Conservation (phyloP, 1,284 basidiomycete species). For the Cutaneotrichosporon curvatum region DNA sequence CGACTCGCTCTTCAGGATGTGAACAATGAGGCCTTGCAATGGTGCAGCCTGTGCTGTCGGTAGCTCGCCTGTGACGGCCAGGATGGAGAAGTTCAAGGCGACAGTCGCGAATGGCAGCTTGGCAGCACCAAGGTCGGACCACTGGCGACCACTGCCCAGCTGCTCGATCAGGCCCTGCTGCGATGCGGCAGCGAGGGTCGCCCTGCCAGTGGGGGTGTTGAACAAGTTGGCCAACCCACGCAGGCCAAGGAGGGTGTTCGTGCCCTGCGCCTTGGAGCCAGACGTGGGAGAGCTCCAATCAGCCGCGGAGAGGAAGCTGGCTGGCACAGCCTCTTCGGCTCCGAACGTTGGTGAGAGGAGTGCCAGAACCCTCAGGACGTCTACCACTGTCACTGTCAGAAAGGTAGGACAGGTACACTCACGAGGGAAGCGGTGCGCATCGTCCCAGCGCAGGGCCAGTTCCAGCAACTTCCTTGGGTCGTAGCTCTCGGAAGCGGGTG, state of each 20-base stretch:
- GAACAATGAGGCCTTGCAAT: constrained; percentile 23
- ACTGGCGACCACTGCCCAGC: constrained; percentile 45
- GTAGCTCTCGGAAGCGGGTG: constrained; percentile 28
- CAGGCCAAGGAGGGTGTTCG: constrained; percentile 76
- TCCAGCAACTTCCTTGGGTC: constrained; percentile 61
- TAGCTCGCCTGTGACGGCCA: constrained; percentile 40
- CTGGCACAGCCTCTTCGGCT: constrained; percentile 50
- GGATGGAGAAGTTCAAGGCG: constrained; percentile 46
- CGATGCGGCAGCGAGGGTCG: constrained; percentile 51
- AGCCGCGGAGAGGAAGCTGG: constrained; percentile 60
- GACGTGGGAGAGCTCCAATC: constrained; percentile 58
- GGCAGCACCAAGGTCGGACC: constrained; percentile 26
- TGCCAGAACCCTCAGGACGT: constrained; percentile 72
- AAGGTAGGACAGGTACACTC: neutral
- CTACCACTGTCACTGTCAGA: constrained; percentile 58
- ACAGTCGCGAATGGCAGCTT: constrained; percentile 37
- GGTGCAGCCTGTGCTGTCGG: constrained; percentile 21
- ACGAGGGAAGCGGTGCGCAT: constrained; percentile 66
- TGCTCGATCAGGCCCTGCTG: constrained; percentile 51
- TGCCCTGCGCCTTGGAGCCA: constrained; percentile 64
- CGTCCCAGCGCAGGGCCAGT: constrained; percentile 72
- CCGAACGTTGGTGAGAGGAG: constrained; percentile 54
- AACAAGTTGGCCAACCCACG: constrained; percentile 76
- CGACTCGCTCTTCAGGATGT: constrained; percentile 58
- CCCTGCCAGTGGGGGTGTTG: constrained; percentile 47